Percentiles rank a stretch among this genome's conserved stretches.
Evolutionary conservation across 192 early-diverging fungal genomes (phyloP).

Genomic region (Backusella sp.): DNA sequence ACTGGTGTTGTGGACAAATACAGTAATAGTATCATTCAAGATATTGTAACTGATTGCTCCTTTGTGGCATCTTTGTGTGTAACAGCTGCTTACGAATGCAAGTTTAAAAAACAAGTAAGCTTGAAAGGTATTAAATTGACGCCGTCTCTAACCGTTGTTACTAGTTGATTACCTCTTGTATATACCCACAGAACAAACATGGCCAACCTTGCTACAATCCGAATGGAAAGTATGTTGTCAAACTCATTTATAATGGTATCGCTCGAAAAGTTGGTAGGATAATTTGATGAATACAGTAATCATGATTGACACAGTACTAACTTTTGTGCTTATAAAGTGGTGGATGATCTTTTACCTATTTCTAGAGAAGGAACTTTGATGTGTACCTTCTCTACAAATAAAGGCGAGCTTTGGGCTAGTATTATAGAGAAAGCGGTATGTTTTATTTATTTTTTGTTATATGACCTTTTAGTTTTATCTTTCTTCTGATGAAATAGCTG

Average conservation of each 20-base stretch:
- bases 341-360: conserved; percentile 88
- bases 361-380: conserved; percentile 69
- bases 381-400: conserved; percentile 83
- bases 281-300: neutral
- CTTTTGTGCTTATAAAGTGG: conserved; percentile 45
- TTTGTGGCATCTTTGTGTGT: conserved; percentile 93
- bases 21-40: conserved; percentile 70
- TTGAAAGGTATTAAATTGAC: neutral
- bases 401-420: conserved; percentile 78
- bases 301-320: neutral
- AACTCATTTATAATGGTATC: conserved; percentile 85
- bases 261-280: conserved; percentile 63
- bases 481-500: neutral
- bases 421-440: conserved; percentile 88
- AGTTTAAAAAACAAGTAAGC: conserved; percentile 66
- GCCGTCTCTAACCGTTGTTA: neutral
- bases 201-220: conserved; percentile 83
- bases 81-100: conserved; percentile 73
- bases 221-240: conserved; percentile 85
- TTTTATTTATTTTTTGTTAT: neutral
- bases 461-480: neutral
- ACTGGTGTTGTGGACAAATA: neutral
- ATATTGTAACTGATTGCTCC: conserved; percentile 93
- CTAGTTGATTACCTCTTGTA: conserved; percentile 79
- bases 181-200: conserved; percentile 76